These are phyloP conservation scores for Trypanosoma cruzi DNA, from an alignment of 208 protist genomes.

Conservation along the genomic window DNA sequence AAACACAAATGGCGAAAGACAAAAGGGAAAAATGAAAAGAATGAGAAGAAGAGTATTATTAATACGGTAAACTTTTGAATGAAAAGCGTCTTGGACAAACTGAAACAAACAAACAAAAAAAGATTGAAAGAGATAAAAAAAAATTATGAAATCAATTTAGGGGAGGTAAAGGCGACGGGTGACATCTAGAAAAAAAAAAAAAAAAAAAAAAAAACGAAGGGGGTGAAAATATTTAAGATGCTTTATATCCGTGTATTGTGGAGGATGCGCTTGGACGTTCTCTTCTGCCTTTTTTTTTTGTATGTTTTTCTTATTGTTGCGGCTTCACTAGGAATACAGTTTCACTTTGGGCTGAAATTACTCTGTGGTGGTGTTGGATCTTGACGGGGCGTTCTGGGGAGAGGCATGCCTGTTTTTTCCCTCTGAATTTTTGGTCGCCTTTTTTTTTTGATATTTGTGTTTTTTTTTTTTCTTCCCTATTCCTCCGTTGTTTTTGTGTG, in stretches of 20 bases:
- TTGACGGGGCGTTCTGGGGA: not conserved
- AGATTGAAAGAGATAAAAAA: slow-evolving; percentile 4
- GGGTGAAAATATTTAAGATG: not conserved
- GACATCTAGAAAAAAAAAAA: slow-evolving; percentile 8
- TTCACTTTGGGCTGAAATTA: not conserved
- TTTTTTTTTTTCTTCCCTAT: slow-evolving; percentile 8
- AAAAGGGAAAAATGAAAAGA: not conserved
- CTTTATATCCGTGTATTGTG: not conserved
- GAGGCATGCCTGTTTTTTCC: not conserved
- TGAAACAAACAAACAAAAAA: slow-evolving; percentile 8
- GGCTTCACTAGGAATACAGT: not conserved
- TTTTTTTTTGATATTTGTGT: slow-evolving; percentile 9
- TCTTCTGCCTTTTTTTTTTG: slow-evolving; percentile 2
- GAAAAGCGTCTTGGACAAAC: not conserved
- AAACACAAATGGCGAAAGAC: not conserved
- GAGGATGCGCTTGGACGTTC: not conserved
- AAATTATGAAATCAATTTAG: too few species aligned
- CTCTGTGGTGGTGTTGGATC: slow-evolving; percentile 4
- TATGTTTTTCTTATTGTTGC: slow-evolving; percentile 22
- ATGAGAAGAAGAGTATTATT: not conserved
- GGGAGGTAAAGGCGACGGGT: too few species aligned
- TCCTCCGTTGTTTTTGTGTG: slow-evolving; percentile 11
- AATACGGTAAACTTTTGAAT: slow-evolving; percentile 1
- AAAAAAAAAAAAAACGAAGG: not conserved
- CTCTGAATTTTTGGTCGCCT: not conserved